phyloP scores from a whole-genome alignment of 1,284 basidiomycete genomes.

The Entoloma clypeatum region DNA sequence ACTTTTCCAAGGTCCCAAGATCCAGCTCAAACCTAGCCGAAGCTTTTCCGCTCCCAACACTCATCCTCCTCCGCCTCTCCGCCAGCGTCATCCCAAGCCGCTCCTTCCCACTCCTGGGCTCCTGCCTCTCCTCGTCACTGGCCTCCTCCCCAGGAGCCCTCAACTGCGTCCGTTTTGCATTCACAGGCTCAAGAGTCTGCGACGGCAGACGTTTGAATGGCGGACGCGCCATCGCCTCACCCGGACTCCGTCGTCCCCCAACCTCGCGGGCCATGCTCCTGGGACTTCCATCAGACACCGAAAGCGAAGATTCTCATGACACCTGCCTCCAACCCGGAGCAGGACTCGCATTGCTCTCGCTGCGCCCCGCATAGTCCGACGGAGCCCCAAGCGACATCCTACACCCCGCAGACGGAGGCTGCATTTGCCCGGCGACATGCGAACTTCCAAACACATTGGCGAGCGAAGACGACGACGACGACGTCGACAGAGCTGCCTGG shows the following conservation, averaged over 20 bases:
- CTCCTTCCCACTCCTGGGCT: not conserved
- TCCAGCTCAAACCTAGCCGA: no score
- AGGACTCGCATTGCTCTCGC: constrained; percentile 18
- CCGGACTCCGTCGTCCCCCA: constrained; percentile 18
- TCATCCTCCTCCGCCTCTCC: constrained; percentile 17
- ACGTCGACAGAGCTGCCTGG: not conserved
- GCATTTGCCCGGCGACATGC: not conserved
- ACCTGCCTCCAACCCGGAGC: constrained; percentile 16
- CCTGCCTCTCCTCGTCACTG: constrained; percentile 1
- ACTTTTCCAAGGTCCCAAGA: no score
- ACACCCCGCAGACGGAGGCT: not conserved
- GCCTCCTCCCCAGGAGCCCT: constrained; percentile 17
- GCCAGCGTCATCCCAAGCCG: constrained; percentile 2
- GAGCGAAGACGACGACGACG: constrained; percentile 18
- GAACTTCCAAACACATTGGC: constrained; percentile 23
- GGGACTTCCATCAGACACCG: constrained; percentile 15
- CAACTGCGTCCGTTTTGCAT: constrained; percentile 50
- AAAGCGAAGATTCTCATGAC: constrained; percentile 33
- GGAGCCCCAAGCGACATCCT: not conserved
- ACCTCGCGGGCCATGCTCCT: not conserved
- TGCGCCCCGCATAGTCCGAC: constrained; percentile 9
- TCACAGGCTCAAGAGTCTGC: constrained; percentile 59
- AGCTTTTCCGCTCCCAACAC: no score
- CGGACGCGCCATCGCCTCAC: constrained; percentile 40
- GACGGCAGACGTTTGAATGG: constrained; percentile 70